Conservation (phyloP, 2,329 filamentous ascomycete genomes). For the Sporothrix brunneoviolacea region DNA sequence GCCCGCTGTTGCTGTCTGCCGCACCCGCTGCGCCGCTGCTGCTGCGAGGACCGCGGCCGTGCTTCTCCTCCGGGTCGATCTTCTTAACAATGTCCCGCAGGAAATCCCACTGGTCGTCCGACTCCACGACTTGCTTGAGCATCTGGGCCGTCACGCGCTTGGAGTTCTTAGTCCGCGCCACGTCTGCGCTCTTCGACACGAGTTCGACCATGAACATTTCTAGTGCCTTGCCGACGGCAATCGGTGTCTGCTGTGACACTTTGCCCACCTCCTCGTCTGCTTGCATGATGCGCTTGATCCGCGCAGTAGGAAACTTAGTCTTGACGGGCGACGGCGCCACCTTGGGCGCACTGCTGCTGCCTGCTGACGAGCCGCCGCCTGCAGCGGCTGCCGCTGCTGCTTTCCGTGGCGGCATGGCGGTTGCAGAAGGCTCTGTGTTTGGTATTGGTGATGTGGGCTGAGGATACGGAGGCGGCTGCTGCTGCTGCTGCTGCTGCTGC, state of each 20-base stretch:
- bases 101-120: slow-evolving; percentile 91
- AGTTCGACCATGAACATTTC: slow-evolving; percentile 97
- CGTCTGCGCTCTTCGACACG: slow-evolving; percentile 78
- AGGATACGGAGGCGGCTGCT: slow-evolving; percentile 1
- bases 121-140: slow-evolving; percentile 83
- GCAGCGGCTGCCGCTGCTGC: background rate
- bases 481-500: slow-evolving; percentile 9
- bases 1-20: slow-evolving; percentile 10
- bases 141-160: slow-evolving; percentile 87
- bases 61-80: slow-evolving; percentile 55
- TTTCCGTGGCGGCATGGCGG: slow-evolving; percentile 17
- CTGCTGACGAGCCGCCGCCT: background rate
- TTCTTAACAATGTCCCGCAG: slow-evolving; percentile 83
- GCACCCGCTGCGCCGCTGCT: slow-evolving; percentile 43
- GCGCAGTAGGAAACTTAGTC: slow-evolving; percentile 93
- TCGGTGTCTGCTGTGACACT: slow-evolving; percentile 93
- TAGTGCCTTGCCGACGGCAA: slow-evolving; percentile 89
- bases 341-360: slow-evolving; percentile 18
- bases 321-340: slow-evolving; percentile 67
- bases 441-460: background rate
- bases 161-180: slow-evolving; percentile 74
- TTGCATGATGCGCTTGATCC: slow-evolving; percentile 99
- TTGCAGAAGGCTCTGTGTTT: background rate
- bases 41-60: slow-evolving; percentile 37
- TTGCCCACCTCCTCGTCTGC: slow-evolving; percentile 98